Conservation (phyloP, 169 alveolate genomes). For the Cryptosporidium ubiquitum region DNA sequence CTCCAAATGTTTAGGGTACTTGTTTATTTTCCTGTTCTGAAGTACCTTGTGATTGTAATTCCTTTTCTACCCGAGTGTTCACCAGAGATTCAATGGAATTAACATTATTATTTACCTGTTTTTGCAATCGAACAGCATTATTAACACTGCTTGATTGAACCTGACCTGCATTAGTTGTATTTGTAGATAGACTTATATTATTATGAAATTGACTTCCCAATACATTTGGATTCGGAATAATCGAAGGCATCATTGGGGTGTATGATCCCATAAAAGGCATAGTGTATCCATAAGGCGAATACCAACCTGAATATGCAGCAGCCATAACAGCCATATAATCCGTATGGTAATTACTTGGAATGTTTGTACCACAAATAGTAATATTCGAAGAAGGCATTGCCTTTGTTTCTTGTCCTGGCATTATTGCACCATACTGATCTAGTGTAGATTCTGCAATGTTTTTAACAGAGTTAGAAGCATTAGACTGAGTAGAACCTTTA, state of each 20-base stretch:
- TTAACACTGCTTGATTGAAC: conserved; percentile 14
- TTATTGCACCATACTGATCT: conserved; percentile 55
- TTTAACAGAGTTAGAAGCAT: background rate
- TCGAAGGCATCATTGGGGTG: conserved; percentile 40
- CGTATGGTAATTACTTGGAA: conserved; percentile 47
- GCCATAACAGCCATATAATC: conserved; percentile 67
- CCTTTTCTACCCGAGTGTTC: conserved; percentile 49
- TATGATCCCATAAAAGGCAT: conserved; percentile 65
- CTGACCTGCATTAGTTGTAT: conserved; percentile 14
- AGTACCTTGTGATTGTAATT: conserved; percentile 11
- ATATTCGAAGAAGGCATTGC: conserved; percentile 70
- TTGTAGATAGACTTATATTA: conserved; percentile 11
- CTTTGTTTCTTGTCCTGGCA: conserved; percentile 64
- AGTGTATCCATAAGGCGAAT: conserved; percentile 67
- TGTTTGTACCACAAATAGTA: conserved; percentile 19
- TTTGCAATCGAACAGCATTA: conserved; percentile 11
- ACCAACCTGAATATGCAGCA: conserved; percentile 72
- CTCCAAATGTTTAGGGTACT: background rate
- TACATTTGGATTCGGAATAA: conserved; percentile 49
- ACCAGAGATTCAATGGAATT: conserved; percentile 31
- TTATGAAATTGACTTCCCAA: conserved; percentile 54
- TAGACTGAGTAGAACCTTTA: background rate
- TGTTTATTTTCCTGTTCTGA: conserved; percentile 55
- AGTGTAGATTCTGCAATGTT: conserved; percentile 38
- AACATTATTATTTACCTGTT: conserved; percentile 46